These are phyloP conservation scores for Tolypocladium album DNA, from an alignment of 2,329 filamentous ascomycete species.

Conservation along the genomic window DNA sequence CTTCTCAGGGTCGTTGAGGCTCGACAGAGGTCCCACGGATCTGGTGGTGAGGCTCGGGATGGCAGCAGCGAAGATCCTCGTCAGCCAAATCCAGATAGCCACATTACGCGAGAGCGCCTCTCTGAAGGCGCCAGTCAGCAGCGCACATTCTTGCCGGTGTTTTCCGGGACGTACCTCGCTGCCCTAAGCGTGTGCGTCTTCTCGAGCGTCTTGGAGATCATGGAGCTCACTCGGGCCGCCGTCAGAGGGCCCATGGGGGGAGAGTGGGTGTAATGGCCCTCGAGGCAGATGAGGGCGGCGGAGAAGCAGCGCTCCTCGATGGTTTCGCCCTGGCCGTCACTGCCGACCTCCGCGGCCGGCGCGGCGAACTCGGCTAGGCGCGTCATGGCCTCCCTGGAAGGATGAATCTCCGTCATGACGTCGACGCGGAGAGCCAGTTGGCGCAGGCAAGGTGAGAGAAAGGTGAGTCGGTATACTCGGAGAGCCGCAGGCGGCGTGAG, in stretches of 20 bases:
- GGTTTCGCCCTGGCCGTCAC: slow-evolving; percentile 26
- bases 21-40: slow-evolving; percentile 44
- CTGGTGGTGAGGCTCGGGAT: slow-evolving; percentile 49
- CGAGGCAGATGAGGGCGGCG: slow-evolving; percentile 48
- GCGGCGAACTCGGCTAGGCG: slow-evolving; percentile 13
- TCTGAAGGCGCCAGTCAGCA: slow-evolving; percentile 22
- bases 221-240: slow-evolving; percentile 41
- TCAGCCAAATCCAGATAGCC: slow-evolving; percentile 55
- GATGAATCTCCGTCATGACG: not conserved
- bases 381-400: slow-evolving; percentile 11
- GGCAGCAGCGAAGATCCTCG: slow-evolving; percentile 49
- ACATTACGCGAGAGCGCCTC: slow-evolving; percentile 52
- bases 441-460: not conserved
- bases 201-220: slow-evolving; percentile 50
- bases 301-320: slow-evolving; percentile 56
- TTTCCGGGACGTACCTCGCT: slow-evolving; percentile 34
- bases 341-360: slow-evolving; percentile 6
- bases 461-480: not conserved
- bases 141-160: not conserved
- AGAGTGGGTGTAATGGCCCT: slow-evolving; percentile 47
- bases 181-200: slow-evolving; percentile 52
- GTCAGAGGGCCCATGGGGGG: slow-evolving; percentile 48
- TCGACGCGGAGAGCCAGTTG: not conserved
- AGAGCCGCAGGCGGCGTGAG: not conserved
- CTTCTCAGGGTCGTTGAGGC: slow-evolving; percentile 42